Evolutionary conservation across 2,329 filamentous ascomycete genomes (phyloP), one percentile per base, ranked within the genome.

Genomic region (Penicillium sp.): DNA sequence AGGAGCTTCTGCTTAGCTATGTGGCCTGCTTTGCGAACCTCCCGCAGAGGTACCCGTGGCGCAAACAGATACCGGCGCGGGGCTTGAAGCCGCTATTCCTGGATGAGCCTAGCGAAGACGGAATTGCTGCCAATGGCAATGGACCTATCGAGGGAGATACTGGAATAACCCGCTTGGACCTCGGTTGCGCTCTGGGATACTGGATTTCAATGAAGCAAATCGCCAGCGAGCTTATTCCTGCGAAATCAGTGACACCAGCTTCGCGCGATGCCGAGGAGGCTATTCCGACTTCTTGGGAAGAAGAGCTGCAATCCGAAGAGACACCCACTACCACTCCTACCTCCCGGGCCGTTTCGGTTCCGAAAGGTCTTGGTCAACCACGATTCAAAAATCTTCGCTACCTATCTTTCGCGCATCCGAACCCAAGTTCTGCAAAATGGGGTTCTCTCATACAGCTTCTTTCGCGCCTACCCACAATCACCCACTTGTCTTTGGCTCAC

Each of bases 401-500:
- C 48, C 71, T 85, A 6, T 84, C 79, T 2, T 73, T 85, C 1
- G 79, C 80, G 1, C 72, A 81, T 46, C 78, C 72, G 10, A 56
- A 55, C n/a, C 60, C 60, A 6, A 52, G 46, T 2, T 68, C 68
- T 23, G 75, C 75, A 1, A 79, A 73, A 9, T 86, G 82, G 82
- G 65, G 72, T 12, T 73, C 78, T 4, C 71, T 86, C 2, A 68
- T 85, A 2, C 66, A 69, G 1, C 62, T 85, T 1, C 72, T 81
- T 0, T 72, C 75, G 0, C 71, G 78, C 24, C 65, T 82, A 0
- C 72, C 78, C n/a, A 80, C 75, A 3, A 63, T 86, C 23, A 83
- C 81, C 0, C 81, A 84, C 55, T 70, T 86, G 2, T 84, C 81
- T 0, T 71, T 86, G 2, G 81, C 81, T 2, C 74, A 81, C 62